Base-by-base conservation (phyloP, 2,329 filamentous ascomycete genomes). In the Colletotrichum tropicale region DNA sequence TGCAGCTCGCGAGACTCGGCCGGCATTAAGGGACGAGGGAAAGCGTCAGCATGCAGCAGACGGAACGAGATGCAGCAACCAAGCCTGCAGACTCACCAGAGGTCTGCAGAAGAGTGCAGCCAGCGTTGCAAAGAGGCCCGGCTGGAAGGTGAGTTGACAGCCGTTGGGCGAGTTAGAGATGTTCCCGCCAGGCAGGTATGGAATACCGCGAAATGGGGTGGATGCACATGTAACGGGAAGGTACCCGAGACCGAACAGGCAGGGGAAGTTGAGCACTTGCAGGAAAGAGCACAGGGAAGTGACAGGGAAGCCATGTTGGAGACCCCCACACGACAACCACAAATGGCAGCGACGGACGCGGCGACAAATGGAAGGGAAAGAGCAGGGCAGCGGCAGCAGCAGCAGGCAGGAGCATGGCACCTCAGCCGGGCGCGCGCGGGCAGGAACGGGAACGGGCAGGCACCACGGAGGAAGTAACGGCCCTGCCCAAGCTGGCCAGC, bases 241-340 rank as follows among this genome's bases (percentile, higher is more conserved):
- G 56, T 75, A 74, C 65, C 56, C 55, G 56, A 56, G 68, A 74
- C 73, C 64, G 62, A 64, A 21, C 8, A 26, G 62, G 72, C 68
- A 74, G 65, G 62, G 67, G 36, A 28, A 13, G 24, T 48, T 43
- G 68, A 73, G 61, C 73, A 76, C 70, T 69, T 64, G 65, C 70
- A 72, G 73, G 18, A 43, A 55, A 32, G 38, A 32, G 32, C 60
- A 62, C 43, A 76, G 43, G 65, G 73, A 69, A 56, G 55, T 15
- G 24, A 48, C 34, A 74, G 58, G 74, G 73, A 74, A 36, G 64
- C 34, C 70, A 68, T 68, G 71, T 34, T 72, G 26, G 74, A 58
- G 58, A 68, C 70, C 74, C 74, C 70, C 74, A 74, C 65, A 70
- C 70, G 48, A 74, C 43, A 58, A n/a, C 70, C 34, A 28, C 38